Conservation (phyloP, 441 rosid genomes). For the Populus hybrid region DNA sequence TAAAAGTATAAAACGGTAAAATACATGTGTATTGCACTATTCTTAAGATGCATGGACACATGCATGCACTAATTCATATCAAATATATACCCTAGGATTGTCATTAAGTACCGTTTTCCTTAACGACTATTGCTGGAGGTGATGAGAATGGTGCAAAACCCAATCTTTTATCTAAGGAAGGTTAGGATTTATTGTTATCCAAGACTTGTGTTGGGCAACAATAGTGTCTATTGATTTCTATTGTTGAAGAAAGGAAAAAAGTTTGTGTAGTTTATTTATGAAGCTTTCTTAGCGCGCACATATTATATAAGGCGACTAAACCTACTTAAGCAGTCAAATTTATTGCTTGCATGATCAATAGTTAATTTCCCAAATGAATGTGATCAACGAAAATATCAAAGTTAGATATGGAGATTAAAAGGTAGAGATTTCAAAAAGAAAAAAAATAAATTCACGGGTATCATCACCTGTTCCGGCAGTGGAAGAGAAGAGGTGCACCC, state of each 20-base stretch:
- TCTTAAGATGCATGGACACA: neutral
- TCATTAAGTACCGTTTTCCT: neutral
- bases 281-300: too few relatives aligned
- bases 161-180: neutral
- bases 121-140: neutral
- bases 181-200: neutral
- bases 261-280: neutral
- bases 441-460: slow-evolving; percentile 51
- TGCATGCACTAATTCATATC: neutral
- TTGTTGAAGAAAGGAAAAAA: too few relatives aligned
- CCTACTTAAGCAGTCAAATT: neutral
- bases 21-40: too few relatives aligned
- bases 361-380: neutral
- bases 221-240: neutral
- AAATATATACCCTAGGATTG: neutral
- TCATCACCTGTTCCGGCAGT: slow-evolving; percentile 27
- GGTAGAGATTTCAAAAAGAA: slow-evolving; percentile 12
- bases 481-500: slow-evolving; percentile 15
- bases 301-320: too few relatives aligned
- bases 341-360: neutral
- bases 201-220: neutral
- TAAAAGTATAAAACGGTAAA: too few relatives aligned
- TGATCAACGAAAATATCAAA: neutral
- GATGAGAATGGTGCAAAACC: too few relatives aligned
- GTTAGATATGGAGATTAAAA: neutral